These are phyloP conservation scores for Lathyrus sativus DNA, from an alignment of 306 rosid genomes.

Conservation along the genomic window DNA sequence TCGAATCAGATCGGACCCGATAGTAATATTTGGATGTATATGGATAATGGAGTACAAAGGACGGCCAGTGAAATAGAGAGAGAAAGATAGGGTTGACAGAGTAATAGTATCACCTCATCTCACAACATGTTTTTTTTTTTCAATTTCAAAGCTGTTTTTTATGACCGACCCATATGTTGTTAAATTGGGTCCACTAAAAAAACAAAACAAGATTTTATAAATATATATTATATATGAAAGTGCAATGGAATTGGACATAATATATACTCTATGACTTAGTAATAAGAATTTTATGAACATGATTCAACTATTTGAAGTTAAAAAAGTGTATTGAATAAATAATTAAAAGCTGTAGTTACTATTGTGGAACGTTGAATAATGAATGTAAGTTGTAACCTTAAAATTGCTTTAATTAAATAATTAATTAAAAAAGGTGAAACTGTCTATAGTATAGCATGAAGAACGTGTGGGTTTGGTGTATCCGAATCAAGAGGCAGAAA, in stretches of 20 bases:
- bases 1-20: neutral
- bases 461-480: conserved; percentile 36
- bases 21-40: neutral
- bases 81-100: conserved; percentile 33
- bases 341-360: conserved; percentile 17
- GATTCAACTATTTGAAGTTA: conserved; percentile 13
- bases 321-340: neutral
- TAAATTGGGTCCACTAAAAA: neutral
- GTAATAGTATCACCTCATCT: conserved; percentile 16
- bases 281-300: neutral
- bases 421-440: neutral
- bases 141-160: conserved; percentile 51
- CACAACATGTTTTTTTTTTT: conserved; percentile 6
- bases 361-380: conserved; percentile 23
- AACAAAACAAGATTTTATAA: neutral
- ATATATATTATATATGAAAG: neutral
- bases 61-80: conserved; percentile 36
- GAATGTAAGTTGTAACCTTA: neutral
- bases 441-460: conserved; percentile 4
- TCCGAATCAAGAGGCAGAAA: conserved; percentile 23
- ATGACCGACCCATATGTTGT: conserved; percentile 48
- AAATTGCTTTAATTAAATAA: conserved; percentile 9
- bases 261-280: conserved; percentile 11
- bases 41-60: conserved; percentile 29
- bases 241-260: neutral